These are phyloP conservation scores for Rhizopogon vulgaris DNA, from an alignment of 768 basidiomycete genomes.

Conservation along the genomic window DNA sequence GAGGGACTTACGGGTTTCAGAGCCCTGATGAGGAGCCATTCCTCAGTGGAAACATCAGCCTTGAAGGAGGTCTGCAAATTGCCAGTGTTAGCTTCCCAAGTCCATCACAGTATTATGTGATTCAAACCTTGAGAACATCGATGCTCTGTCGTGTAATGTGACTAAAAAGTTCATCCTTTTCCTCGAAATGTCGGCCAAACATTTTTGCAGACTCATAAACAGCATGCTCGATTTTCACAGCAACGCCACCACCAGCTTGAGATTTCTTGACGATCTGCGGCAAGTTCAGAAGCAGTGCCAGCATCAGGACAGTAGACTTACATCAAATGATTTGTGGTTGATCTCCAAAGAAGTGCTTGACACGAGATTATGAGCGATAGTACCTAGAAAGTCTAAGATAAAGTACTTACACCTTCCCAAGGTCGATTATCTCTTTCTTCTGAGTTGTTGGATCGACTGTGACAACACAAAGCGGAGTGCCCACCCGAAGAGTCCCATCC, in stretches of 20 bases:
- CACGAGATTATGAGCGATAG: constrained; percentile 1
- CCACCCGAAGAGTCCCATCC: constrained; percentile 84
- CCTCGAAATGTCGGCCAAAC: constrained; percentile 94
- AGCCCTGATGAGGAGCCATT: constrained; percentile 89
- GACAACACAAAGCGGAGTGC: constrained; percentile 93
- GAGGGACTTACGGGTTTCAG: constrained; percentile 62
- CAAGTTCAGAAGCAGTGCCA: neutral
- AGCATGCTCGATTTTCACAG: constrained; percentile 97
- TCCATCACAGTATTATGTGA: neutral
- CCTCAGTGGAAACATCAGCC: constrained; percentile 81
- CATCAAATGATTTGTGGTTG: constrained; percentile 87
- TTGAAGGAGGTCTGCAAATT: constrained; percentile 69
- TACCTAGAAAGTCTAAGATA: neutral
- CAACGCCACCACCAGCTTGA: constrained; percentile 94
- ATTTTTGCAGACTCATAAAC: constrained; percentile 93
- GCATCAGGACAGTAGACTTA: constrained; percentile 26
- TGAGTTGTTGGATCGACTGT: constrained; percentile 83
- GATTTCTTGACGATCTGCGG: constrained; percentile 81
- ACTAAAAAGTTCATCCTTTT: constrained; percentile 90
- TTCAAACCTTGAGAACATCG: constrained; percentile 85
- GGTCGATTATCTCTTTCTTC: constrained; percentile 85
- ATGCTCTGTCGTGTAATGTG: constrained; percentile 90
- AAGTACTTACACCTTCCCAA: constrained; percentile 84
- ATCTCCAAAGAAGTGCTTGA: constrained; percentile 91
- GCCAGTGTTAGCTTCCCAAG: constrained; percentile 5